A percentile compares a stretch with the other conserved stretches of the same genome.
phyloP scores from a whole-genome alignment of 192 early-diverging fungal species.

The Linnemannia zychae region DNA sequence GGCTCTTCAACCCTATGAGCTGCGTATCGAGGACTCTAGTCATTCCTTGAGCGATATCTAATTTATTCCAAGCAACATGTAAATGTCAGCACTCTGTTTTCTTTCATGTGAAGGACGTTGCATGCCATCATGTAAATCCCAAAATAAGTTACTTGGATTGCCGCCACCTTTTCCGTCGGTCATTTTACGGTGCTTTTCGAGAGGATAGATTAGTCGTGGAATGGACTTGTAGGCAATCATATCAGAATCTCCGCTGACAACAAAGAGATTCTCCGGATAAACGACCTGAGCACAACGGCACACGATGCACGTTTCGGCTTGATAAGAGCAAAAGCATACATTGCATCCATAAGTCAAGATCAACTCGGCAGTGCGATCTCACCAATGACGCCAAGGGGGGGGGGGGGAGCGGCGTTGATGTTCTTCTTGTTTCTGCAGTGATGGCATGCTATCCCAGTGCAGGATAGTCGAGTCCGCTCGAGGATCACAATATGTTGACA shows the following conservation, averaged over 20 bases:
- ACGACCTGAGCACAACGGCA: background rate
- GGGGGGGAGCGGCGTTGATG: background rate
- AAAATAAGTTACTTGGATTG: background rate
- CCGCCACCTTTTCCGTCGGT: background rate
- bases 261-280: background rate
- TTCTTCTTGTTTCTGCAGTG: background rate
- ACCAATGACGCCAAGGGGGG: background rate
- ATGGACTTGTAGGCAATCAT: background rate
- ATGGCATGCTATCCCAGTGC: background rate
- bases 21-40: background rate
- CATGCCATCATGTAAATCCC: background rate
- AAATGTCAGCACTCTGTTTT: background rate
- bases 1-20: background rate
- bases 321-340: constrained; percentile 2
- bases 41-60: background rate
- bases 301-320: background rate
- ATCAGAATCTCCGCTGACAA: background rate
- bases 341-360: background rate
- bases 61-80: background rate
- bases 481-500: background rate
- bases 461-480: background rate
- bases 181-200: background rate
- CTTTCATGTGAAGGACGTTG: background rate
- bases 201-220: background rate
- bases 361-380: background rate